Evolutionary conservation across 2,329 filamentous ascomycete species (phyloP).

Genomic region (Sporothrix sp.): DNA sequence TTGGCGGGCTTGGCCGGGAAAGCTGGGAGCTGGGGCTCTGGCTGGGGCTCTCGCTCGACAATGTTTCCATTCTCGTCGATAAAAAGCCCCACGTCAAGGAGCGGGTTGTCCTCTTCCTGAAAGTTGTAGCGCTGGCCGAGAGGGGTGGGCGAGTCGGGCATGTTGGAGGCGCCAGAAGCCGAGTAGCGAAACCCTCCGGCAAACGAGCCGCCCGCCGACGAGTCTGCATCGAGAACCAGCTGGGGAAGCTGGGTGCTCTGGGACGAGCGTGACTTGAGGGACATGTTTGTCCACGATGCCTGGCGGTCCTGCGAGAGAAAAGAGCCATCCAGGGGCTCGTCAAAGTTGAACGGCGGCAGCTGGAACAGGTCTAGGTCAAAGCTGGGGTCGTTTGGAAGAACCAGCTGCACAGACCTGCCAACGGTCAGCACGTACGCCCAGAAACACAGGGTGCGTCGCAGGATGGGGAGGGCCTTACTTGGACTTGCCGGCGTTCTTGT

Average conservation of each 20-base stretch:
- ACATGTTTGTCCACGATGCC: conserved; percentile 17
- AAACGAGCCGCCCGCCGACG: conserved; percentile 19
- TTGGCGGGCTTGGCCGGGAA: conserved; percentile 2
- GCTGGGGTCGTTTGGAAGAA: conserved; percentile 71
- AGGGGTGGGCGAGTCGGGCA: conserved; percentile 16
- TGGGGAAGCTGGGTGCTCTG: conserved; percentile 37
- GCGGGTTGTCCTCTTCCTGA: conserved; percentile 34
- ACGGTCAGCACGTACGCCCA: too few relatives aligned
- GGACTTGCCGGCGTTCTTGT: conserved; percentile 60
- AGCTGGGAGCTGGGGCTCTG: conserved; percentile 17
- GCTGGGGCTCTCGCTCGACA: conserved; percentile 16
- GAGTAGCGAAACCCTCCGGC: conserved; percentile 15
- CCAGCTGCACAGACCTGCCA: conserved; percentile 64
- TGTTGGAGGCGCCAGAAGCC: conserved; percentile 8
- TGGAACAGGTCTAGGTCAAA: conserved; percentile 51
- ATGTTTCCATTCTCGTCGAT: conserved; percentile 19
- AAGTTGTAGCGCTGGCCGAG: conserved; percentile 26
- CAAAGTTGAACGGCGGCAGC: conserved; percentile 48
- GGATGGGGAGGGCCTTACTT: conserved; percentile 42
- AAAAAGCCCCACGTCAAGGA: conserved; percentile 27
- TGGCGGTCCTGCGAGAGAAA: conserved; percentile 15
- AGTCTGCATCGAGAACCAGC: conserved; percentile 24
- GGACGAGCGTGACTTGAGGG: conserved; percentile 15
- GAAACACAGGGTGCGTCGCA: too few relatives aligned
- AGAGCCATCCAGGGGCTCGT: conserved; percentile 25